phyloP scores from a whole-genome alignment of 2,329 filamentous ascomycete species.

The Trichoderma gracile region DNA sequence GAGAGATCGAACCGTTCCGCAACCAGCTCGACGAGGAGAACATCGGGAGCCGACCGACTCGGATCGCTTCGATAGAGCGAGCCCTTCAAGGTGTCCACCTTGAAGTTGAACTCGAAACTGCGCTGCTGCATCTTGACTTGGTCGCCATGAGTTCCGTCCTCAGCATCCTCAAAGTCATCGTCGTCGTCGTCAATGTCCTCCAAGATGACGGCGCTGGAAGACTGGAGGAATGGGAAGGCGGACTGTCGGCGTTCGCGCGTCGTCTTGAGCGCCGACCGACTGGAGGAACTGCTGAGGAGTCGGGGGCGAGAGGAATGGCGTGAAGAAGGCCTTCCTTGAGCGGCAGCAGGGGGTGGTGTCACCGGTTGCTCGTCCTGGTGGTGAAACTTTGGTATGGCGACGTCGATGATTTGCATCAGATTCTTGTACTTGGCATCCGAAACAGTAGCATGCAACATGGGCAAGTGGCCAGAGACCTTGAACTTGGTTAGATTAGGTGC shows the following conservation, averaged over 20 bases:
- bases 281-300: slow-evolving; percentile 46
- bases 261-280: slow-evolving; percentile 46
- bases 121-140: slow-evolving; percentile 78
- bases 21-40: slow-evolving; percentile 84
- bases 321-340: slow-evolving; percentile 25
- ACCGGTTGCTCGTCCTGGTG: slow-evolving; percentile 35
- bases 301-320: slow-evolving; percentile 45
- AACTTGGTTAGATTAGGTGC: slow-evolving; percentile 90
- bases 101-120: slow-evolving; percentile 95
- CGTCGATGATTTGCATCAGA: slow-evolving; percentile 93
- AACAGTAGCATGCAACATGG: slow-evolving; percentile 85
- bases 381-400: slow-evolving; percentile 83
- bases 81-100: slow-evolving; percentile 89
- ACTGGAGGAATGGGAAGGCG: slow-evolving; percentile 70
- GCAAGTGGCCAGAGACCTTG: slow-evolving; percentile 86
- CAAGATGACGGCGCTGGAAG: slow-evolving; percentile 75
- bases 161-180: slow-evolving; percentile 66
- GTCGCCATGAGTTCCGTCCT: slow-evolving; percentile 56
- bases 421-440: slow-evolving; percentile 97
- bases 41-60: slow-evolving; percentile 71
- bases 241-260: slow-evolving; percentile 60
- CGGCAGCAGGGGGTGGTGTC: neutral
- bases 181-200: slow-evolving; percentile 72
- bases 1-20: slow-evolving; percentile 86
- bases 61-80: slow-evolving; percentile 87